Evolutionary conservation across 2,329 filamentous ascomycete species (phyloP), one percentile per base, ranked within the genome.

Genomic region (Cadophora sp.): DNA sequence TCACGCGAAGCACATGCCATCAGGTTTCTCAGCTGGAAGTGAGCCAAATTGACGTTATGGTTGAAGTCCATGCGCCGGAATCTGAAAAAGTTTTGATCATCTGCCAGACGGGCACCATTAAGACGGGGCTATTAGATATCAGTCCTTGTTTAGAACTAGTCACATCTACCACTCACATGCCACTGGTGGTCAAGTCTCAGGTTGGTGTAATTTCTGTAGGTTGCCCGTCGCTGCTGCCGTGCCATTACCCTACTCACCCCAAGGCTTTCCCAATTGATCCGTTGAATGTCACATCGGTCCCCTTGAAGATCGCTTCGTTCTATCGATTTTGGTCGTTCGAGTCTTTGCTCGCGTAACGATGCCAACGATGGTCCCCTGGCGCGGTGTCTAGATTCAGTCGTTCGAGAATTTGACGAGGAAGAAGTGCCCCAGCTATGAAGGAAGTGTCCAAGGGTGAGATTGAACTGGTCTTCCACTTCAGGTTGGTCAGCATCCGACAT

Each of bases 1-100:
- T 83, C 84, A 39, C 83, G 81, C 9, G 85, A 86, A 5, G 85
- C 81, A 72, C 84, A 84, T 2, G 85, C 86, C 22, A 91, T 78
- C 18, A 89, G 80, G 72, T 89, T 89, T 51, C 89, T 85, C 14
- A 91, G 80, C 74, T 91, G 89, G 68, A 90, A 91, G 77, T 91
- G 89, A n/a, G 86, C 80, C 20, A 90, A 77, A 68, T 83, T 80
- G 27, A 87, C 80, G 60, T 87, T 80, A 22, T 80, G 80, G 55
- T 83, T 81, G 50, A 89, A 80, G 68, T 85, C 81, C 82, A 88
- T 88, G 47, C 80, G 81, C 48, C 81, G 82, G 73, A 89, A 91
- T 60, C 82, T 81, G 73, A 89, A 89, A 74, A 84, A 89, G 59
- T 76, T 73, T 41, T 78, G 74, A 18, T 71, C 60, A 55, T 78